Conservation (phyloP, 371 early-diverging fungal genomes). For the Mortierella sp. region DNA sequence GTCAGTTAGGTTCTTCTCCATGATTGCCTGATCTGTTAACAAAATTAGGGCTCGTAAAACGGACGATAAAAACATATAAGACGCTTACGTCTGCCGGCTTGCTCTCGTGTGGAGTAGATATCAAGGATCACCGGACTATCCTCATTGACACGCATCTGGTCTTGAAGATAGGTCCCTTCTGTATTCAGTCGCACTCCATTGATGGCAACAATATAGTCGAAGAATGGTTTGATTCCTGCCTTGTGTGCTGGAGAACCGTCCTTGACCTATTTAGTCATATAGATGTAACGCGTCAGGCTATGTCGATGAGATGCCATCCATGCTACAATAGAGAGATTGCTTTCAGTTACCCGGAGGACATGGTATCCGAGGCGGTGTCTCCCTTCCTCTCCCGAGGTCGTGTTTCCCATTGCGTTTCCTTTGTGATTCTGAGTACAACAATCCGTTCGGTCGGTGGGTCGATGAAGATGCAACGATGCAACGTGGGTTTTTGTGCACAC, state of each 20-base stretch:
- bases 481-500: not conserved
- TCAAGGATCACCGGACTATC: constrained; percentile 66
- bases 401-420: constrained; percentile 56
- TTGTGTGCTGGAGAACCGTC: constrained; percentile 75
- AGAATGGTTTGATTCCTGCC: constrained; percentile 81
- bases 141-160: constrained; percentile 62
- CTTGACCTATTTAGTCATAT: constrained; percentile 59
- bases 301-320: not conserved
- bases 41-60: no score
- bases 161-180: constrained; percentile 61
- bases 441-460: not conserved
- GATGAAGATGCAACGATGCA: constrained; percentile 2
- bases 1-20: not conserved
- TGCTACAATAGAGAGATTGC: not conserved
- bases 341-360: constrained; percentile 57
- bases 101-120: constrained; percentile 79
- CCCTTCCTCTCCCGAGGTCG: constrained; percentile 49
- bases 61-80: not conserved
- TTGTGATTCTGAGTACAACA: not conserved
- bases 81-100: constrained; percentile 65
- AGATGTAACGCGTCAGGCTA: not conserved
- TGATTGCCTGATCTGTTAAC: no score
- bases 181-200: constrained; percentile 70
- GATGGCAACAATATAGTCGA: constrained; percentile 79
- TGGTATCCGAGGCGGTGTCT: constrained; percentile 61